phyloP scores from a whole-genome alignment of 1,284 basidiomycete species.

The Melampsora larici-populina region DNA sequence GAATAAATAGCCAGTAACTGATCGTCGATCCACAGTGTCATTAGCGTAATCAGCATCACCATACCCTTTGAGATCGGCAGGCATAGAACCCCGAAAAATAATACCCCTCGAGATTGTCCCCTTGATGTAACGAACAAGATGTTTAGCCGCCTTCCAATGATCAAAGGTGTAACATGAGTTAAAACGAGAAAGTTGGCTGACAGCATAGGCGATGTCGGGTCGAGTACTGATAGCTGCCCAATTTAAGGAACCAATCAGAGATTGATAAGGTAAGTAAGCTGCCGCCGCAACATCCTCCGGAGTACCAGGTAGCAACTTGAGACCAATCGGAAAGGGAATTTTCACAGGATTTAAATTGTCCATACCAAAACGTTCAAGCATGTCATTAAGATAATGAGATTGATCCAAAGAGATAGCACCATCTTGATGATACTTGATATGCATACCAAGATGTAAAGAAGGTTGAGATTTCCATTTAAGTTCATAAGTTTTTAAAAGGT shows the following conservation, averaged over 20 bases:
- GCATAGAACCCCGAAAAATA: too few species aligned
- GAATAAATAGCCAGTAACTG: not conserved
- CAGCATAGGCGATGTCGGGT: too few species aligned
- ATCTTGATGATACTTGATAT: not conserved
- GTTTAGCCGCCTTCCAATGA: not conserved
- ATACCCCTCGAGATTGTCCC: not conserved
- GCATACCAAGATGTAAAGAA: not conserved
- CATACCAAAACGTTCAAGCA: not conserved
- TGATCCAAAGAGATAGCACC: not conserved
- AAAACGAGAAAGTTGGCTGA: too few species aligned
- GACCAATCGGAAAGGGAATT: not conserved
- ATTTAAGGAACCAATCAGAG: not conserved
- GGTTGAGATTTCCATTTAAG: not conserved
- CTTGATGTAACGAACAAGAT: not conserved
- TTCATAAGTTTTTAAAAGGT: not conserved
- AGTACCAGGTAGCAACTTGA: not conserved
- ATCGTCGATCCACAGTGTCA: not conserved
- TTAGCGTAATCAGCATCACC: not conserved
- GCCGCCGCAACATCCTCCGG: not conserved
- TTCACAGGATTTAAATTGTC: not conserved
- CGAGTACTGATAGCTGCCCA: too few species aligned
- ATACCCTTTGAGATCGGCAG: not conserved
- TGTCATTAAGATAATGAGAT: not conserved
- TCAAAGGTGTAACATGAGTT: too few species aligned
- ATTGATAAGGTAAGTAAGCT: not conserved